Evolutionary conservation across 768 basidiomycete species (phyloP), one percentile per base, ranked within the genome.

Genomic region (Tubosaeta sp.): DNA sequence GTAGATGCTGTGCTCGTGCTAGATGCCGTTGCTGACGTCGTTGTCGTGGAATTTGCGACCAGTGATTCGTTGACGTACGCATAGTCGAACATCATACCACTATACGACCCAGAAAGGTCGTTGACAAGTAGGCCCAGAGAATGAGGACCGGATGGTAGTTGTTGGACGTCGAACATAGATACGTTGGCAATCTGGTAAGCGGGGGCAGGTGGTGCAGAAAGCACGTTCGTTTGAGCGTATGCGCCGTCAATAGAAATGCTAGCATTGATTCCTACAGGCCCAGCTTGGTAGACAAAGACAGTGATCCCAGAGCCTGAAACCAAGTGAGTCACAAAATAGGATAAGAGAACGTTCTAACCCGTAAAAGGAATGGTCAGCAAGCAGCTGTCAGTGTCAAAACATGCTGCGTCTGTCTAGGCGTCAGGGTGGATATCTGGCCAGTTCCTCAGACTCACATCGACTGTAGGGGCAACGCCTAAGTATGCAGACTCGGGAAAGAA

Each of bases 61-160:
- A 55, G 3, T 0, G 51, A 58, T 39, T 64, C 57, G 29, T 59
- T 63, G 51, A 63, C 39, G 22, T 52, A 55, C 25, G 55, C 60
- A 38, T 59, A 60, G 45, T 62, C 62, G 12, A 64, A 64, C 63
- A 59, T 64, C 60, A 59, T 62, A 5, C 54, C 53, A 3, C 49
- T 61, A 32, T 57, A 61, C 1, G 62, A 57, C 12, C 61, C 62
- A n/a, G 42, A 50, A 19, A 60, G 53, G 31, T 63, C 51, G 10
- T 60, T 60, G 40, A 63, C 35, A 27, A 56, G 51, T 27, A 63
- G 35, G 6, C 24, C 22, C 13, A 40, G 39, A 4, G 4, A 41
- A 21, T 60, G 61, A 45, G 38, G 24, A 6, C 57, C 61, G 12
- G 59, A 53, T 10, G 19, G 19, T 36, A 63, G 46, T 42, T 54